These are phyloP conservation scores for Fusarium begoniae DNA, from an alignment of 2,329 filamentous ascomycete genomes.

Conservation along the genomic window DNA sequence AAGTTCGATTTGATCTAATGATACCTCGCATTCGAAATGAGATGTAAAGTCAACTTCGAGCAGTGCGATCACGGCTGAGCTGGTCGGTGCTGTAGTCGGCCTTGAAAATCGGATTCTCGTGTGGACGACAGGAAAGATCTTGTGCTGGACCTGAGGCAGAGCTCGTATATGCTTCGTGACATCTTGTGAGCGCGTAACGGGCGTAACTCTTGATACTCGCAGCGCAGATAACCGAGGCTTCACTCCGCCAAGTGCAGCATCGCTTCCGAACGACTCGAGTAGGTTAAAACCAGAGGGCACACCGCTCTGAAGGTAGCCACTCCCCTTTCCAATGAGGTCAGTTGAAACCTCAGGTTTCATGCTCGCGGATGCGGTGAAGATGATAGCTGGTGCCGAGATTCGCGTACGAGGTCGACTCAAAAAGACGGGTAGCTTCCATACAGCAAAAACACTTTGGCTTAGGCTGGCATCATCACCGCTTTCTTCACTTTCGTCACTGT, in stretches of 20 bases:
- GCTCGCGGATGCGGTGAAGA: slow-evolving; percentile 70
- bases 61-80: slow-evolving; percentile 71
- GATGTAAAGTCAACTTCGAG: slow-evolving; percentile 79
- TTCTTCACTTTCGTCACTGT: slow-evolving; percentile 49
- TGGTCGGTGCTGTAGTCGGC: slow-evolving; percentile 66
- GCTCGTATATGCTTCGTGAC: slow-evolving; percentile 71
- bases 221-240: slow-evolving; percentile 76
- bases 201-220: slow-evolving; percentile 78
- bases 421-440: slow-evolving; percentile 70
- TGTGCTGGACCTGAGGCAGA: slow-evolving; percentile 69
- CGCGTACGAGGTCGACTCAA: slow-evolving; percentile 69
- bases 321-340: slow-evolving; percentile 46
- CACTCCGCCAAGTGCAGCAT: slow-evolving; percentile 69
- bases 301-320: slow-evolving; percentile 75
- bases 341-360: slow-evolving; percentile 59
- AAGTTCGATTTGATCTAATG: slow-evolving; percentile 67
- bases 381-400: slow-evolving; percentile 71
- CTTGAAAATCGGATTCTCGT: slow-evolving; percentile 77
- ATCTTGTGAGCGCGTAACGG: slow-evolving; percentile 70
- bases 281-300: slow-evolving; percentile 77
- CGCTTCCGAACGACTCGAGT: slow-evolving; percentile 76
- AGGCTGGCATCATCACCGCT: slow-evolving; percentile 26
- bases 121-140: slow-evolving; percentile 74
- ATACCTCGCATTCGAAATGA: slow-evolving; percentile 73
- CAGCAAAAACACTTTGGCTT: slow-evolving; percentile 58